phyloP scores from a whole-genome alignment of 2,329 filamentous ascomycete genomes.

The Ophiostoma sp. region DNA sequence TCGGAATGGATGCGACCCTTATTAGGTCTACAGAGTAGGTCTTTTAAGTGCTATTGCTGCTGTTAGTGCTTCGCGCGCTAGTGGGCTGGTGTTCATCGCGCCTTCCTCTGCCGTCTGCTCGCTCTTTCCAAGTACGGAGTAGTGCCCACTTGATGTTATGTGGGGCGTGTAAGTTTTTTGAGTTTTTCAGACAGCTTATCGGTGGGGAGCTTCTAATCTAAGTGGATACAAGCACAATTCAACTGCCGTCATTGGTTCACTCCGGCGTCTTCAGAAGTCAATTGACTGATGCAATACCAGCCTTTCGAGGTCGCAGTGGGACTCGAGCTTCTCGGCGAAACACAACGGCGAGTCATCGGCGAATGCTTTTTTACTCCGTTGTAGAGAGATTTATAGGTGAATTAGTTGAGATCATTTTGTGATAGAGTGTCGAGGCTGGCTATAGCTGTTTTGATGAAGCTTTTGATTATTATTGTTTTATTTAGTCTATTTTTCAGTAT shows the following conservation, averaged over 20 bases:
- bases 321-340: conserved; percentile 5
- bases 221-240: background rate
- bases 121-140: background rate
- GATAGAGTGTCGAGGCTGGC: too few relatives aligned
- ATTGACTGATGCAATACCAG: conserved; percentile 4
- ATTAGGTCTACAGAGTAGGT: background rate
- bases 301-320: background rate
- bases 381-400: background rate
- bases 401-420: background rate
- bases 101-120: conserved; percentile 9
- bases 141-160: too few relatives aligned
- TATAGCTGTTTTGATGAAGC: background rate
- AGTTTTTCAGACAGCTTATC: conserved; percentile 4
- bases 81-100: background rate
- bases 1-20: conserved; percentile 5
- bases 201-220: conserved; percentile 10
- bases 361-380: conserved; percentile 4
- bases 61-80: conserved; percentile 1
- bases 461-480: too few relatives aligned
- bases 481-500: too few relatives aligned
- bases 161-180: conserved; percentile 8
- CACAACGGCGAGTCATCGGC: background rate
- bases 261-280: background rate
- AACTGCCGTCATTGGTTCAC: conserved; percentile 1
- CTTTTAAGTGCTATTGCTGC: background rate